phyloP scores from a whole-genome alignment of 2,329 filamentous ascomycete species.

The Alternaria viburni region DNA sequence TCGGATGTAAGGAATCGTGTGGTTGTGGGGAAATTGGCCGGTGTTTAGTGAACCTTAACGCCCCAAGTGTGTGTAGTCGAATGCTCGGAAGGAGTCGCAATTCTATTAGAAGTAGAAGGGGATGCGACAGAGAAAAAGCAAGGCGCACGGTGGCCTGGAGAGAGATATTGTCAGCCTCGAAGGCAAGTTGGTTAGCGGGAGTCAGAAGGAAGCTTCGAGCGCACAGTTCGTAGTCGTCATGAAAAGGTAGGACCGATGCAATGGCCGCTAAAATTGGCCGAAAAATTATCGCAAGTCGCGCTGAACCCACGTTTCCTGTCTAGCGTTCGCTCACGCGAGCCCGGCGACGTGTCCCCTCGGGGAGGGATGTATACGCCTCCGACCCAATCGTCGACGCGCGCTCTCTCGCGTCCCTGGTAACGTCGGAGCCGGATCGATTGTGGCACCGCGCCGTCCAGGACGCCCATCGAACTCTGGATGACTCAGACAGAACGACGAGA shows the following conservation, averaged over 20 bases:
- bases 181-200: conserved; percentile 35
- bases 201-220: conserved; percentile 37
- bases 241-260: conserved; percentile 19
- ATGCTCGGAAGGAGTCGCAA: conserved; percentile 16
- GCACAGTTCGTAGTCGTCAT: conserved; percentile 31
- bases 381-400: conserved; percentile 21
- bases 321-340: conserved; percentile 1
- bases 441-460: conserved; percentile 26
- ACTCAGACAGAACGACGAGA: conserved; percentile 34
- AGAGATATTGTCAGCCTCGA: conserved; percentile 29
- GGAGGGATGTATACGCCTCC: conserved; percentile 17
- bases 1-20: conserved; percentile 37
- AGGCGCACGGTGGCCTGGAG: conserved; percentile 37
- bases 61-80: conserved; percentile 15
- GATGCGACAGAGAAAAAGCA: conserved; percentile 18
- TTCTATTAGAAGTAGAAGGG: conserved; percentile 4
- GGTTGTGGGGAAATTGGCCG: conserved; percentile 18
- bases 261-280: conserved; percentile 19
- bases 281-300: conserved; percentile 25
- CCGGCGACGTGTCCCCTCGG: conserved; percentile 24
- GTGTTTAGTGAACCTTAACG: conserved; percentile 20
- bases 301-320: conserved; percentile 2
- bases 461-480: conserved; percentile 15
- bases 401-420: not conserved
- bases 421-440: conserved; percentile 27